Evolutionary conservation across 305 asterid species (phyloP).

Genomic region (Withania somnifera): DNA sequence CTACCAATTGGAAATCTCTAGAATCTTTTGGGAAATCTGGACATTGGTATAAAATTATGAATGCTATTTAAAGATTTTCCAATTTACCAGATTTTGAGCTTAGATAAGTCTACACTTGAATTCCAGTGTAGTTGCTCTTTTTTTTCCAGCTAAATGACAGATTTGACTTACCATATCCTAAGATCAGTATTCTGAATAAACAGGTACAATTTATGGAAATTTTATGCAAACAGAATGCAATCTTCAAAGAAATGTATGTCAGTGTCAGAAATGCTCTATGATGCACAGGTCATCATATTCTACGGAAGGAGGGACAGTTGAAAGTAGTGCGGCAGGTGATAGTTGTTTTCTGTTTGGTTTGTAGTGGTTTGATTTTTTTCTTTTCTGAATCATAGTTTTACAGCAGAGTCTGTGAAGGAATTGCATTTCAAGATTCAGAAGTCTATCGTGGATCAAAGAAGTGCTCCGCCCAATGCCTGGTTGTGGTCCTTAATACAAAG

Average conservation of each 20-base stretch:
- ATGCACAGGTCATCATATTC: constrained; percentile 35
- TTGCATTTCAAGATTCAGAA: constrained; percentile 56
- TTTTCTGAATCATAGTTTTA: constrained; percentile 17
- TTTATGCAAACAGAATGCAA: constrained; percentile 9
- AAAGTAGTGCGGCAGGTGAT: constrained; percentile 40
- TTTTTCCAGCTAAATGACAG: background rate
- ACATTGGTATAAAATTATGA: background rate
- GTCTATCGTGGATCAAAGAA: constrained; percentile 37
- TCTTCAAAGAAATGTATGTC: constrained; percentile 2
- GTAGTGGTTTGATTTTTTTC: background rate
- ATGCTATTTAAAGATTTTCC: background rate
- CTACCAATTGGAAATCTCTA: background rate
- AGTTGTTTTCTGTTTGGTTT: background rate
- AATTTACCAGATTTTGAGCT: background rate
- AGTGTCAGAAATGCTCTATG: constrained; percentile 10
- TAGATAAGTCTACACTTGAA: background rate
- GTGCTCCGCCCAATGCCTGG: constrained; percentile 88
- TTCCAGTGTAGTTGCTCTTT: background rate
- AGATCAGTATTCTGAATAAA: background rate
- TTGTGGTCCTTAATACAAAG: constrained; percentile 65
- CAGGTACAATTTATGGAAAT: constrained; percentile 28
- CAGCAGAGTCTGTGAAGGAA: constrained; percentile 62
- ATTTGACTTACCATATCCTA: background rate
- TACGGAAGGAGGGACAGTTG: constrained; percentile 26
- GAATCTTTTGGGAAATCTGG: background rate